A percentile compares a stretch with the other conserved stretches of the same genome.
phyloP scores from a whole-genome alignment of 2,329 filamentous ascomycete genomes.

The Pyrenochaeta sp. region DNA sequence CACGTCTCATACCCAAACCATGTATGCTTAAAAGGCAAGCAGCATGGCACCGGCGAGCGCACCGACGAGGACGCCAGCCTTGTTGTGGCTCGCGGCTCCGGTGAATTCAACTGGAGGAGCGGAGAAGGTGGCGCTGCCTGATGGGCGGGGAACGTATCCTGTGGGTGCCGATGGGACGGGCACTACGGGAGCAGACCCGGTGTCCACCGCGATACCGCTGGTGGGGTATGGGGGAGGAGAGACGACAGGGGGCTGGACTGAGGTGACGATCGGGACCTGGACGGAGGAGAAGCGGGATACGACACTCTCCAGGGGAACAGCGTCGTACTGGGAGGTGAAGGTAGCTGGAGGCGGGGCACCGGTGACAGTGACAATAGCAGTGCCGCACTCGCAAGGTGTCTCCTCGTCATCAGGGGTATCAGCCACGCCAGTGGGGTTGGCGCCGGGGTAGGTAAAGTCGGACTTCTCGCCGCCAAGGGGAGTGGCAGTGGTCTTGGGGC shows the following conservation, averaged over 20 bases:
- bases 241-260: slow-evolving; percentile 8
- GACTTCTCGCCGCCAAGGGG: slow-evolving; percentile 14
- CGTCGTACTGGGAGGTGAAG: slow-evolving; percentile 19
- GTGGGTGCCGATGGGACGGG: slow-evolving; percentile 31
- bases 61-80: slow-evolving; percentile 30
- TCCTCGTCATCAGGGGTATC: slow-evolving; percentile 14
- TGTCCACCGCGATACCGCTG: slow-evolving; percentile 37
- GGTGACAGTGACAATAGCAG: slow-evolving; percentile 38
- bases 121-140: slow-evolving; percentile 29
- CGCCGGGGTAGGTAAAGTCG: slow-evolving; percentile 19
- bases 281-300: too few species aligned
- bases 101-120: slow-evolving; percentile 33
- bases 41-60: slow-evolving; percentile 31
- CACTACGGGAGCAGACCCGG: slow-evolving; percentile 30
- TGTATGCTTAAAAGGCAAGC: slow-evolving; percentile 30
- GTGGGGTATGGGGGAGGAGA: slow-evolving; percentile 29
- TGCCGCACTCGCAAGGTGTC: slow-evolving; percentile 33
- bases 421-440: slow-evolving; percentile 10
- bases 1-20: background rate
- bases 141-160: slow-evolving; percentile 18
- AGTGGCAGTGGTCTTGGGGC: slow-evolving; percentile 2
- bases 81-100: slow-evolving; percentile 34
- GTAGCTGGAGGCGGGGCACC: slow-evolving; percentile 30
- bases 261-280: slow-evolving; percentile 11
- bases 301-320: too few species aligned